These are phyloP conservation scores for Moesziomyces parantarcticus DNA, from an alignment of 1,284 basidiomycete species.

Conservation along the genomic window DNA sequence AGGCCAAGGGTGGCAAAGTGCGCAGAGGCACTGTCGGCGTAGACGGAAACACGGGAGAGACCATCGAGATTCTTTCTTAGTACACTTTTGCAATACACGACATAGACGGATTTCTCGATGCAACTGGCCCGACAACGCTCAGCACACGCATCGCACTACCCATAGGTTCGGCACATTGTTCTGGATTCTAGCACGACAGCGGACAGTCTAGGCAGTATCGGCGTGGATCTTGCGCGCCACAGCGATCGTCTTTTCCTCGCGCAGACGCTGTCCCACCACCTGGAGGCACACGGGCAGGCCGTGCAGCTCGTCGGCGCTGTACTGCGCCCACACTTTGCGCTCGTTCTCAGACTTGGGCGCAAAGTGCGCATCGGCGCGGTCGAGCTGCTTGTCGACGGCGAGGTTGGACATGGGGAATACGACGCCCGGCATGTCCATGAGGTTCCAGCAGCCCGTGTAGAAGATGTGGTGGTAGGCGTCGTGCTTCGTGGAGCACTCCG, in stretches of 20 bases:
- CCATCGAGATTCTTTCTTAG: conserved; percentile 58
- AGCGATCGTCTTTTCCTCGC: conserved; percentile 44
- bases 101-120: too few relatives aligned
- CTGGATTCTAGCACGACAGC: background rate
- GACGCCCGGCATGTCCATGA: conserved; percentile 49
- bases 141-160: background rate
- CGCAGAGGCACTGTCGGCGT: conserved; percentile 48
- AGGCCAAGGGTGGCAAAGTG: conserved; percentile 60
- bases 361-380: conserved; percentile 3
- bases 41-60: conserved; percentile 59
- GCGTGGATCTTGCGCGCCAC: conserved; percentile 34
- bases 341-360: conserved; percentile 20
- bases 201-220: conserved; percentile 11
- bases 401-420: conserved; percentile 24
- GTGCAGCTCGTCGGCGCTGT: conserved; percentile 32
- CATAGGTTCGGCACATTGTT: background rate
- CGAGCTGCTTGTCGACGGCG: conserved; percentile 27
- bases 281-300: conserved; percentile 44
- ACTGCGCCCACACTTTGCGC: conserved; percentile 40
- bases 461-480: conserved; percentile 49
- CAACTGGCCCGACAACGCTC: background rate
- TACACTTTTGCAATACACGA: background rate
- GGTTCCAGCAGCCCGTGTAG: conserved; percentile 53
- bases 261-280: conserved; percentile 39
- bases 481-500: conserved; percentile 35